These are phyloP conservation scores for Plantago ovata DNA, from an alignment of 257 asterid species.

Conservation along the genomic window DNA sequence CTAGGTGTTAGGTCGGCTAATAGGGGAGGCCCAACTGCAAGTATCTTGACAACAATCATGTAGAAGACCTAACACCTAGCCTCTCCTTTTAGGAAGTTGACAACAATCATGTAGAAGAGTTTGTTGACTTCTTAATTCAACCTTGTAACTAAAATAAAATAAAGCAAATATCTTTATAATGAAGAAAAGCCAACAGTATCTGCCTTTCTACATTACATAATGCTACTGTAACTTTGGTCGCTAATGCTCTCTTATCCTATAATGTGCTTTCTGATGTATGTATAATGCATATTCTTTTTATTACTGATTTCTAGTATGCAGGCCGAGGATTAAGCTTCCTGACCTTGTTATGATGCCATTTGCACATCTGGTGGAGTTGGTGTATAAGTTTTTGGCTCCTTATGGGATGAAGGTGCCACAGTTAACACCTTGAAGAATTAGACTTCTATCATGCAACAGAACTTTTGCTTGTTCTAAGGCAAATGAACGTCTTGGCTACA, in stretches of 20 bases:
- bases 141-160: too few relatives aligned
- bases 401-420: conserved; percentile 98
- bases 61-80: neutral
- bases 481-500: conserved; percentile 81
- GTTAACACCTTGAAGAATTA: conserved; percentile 91
- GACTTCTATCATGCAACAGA: conserved; percentile 81
- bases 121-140: neutral
- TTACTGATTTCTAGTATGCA: conserved; percentile 61
- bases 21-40: neutral
- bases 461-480: conserved; percentile 84
- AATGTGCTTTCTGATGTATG: conserved; percentile 5
- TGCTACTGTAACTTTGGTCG: neutral
- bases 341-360: conserved; percentile 81
- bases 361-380: conserved; percentile 76
- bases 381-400: conserved; percentile 65
- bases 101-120: neutral
- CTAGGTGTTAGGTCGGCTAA: neutral
- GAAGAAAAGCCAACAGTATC: conserved; percentile 5
- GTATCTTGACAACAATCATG: neutral
- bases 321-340: conserved; percentile 92
- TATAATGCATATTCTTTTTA: conserved; percentile 27
- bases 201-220: neutral
- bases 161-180: too few relatives aligned
- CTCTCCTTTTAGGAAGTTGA: neutral
- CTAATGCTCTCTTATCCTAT: conserved; percentile 2